Evolutionary conservation across 169 alveolate species (phyloP).

Genomic region (Ichthyophthirius multifiliis): DNA sequence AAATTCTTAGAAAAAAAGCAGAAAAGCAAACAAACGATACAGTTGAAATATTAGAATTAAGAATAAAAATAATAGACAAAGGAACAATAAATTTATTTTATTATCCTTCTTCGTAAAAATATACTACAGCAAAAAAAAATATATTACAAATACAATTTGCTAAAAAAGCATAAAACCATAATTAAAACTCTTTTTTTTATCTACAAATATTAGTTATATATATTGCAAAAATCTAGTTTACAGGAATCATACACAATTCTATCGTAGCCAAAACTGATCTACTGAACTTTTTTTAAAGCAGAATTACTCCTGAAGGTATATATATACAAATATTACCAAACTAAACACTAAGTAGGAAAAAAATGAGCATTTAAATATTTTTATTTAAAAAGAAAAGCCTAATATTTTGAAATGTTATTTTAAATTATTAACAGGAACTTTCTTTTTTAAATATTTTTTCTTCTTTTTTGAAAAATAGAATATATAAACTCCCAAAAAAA

Average conservation of each 20-base stretch:
- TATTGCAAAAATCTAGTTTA: too few species aligned
- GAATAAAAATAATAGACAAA: neutral
- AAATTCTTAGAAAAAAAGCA: neutral
- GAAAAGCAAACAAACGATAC: neutral
- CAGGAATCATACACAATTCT: neutral
- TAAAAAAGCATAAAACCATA: neutral
- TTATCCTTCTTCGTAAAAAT: neutral
- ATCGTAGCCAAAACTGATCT: neutral
- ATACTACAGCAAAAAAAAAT: neutral
- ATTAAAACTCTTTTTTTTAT: neutral
- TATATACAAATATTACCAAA: neutral
- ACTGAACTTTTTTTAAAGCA: neutral
- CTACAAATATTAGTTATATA: neutral
- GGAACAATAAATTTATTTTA: neutral
- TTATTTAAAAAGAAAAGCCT: too few species aligned
- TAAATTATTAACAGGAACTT: neutral
- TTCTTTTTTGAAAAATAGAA: neutral
- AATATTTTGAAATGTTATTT: too few species aligned
- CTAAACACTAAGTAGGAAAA: too few species aligned
- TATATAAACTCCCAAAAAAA: neutral
- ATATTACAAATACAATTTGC: neutral
- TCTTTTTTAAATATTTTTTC: neutral
- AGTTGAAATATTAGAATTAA: neutral
- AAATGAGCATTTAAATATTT: too few species aligned
- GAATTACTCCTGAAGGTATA: neutral